phyloP scores from a whole-genome alignment of 495 filamentous ascomycete species.

The Annulohypoxylon stygium region DNA sequence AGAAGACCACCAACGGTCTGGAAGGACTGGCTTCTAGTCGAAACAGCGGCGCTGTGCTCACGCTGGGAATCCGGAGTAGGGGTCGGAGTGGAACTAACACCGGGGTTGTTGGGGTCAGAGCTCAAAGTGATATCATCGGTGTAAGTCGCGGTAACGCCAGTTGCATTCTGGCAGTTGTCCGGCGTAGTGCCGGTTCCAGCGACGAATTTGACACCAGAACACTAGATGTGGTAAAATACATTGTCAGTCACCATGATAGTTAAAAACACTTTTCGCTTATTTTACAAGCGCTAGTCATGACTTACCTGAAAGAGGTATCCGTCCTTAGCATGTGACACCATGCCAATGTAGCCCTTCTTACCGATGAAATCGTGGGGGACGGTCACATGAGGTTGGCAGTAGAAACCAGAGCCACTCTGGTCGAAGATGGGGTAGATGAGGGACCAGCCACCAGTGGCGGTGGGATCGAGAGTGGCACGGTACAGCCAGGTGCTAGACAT shows the following conservation, averaged over 20 bases:
- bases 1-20: slow-evolving; percentile 22
- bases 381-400: slow-evolving; percentile 58
- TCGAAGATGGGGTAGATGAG: slow-evolving; percentile 60
- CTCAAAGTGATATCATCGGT: slow-evolving; percentile 52
- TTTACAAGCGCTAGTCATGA: slow-evolving; percentile 9
- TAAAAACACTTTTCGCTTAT: not conserved
- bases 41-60: slow-evolving; percentile 19
- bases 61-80: slow-evolving; percentile 24
- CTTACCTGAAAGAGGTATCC: slow-evolving; percentile 66
- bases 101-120: slow-evolving; percentile 43
- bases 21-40: slow-evolving; percentile 22
- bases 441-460: slow-evolving; percentile 61
- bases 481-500: slow-evolving; percentile 63
- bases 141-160: slow-evolving; percentile 53
- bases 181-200: slow-evolving; percentile 49
- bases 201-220: slow-evolving; percentile 65
- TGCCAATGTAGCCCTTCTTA: slow-evolving; percentile 61
- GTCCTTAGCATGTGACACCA: slow-evolving; percentile 60
- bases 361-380: slow-evolving; percentile 60
- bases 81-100: not conserved
- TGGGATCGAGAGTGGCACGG: slow-evolving; percentile 62
- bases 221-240: slow-evolving; percentile 50
- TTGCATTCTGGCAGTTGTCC: slow-evolving; percentile 60
- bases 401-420: slow-evolving; percentile 61
- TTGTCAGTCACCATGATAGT: not conserved